Evolutionary conservation across 2,329 filamentous ascomycete species (phyloP).

Genomic region (Tolypocladium cylindrosporum): DNA sequence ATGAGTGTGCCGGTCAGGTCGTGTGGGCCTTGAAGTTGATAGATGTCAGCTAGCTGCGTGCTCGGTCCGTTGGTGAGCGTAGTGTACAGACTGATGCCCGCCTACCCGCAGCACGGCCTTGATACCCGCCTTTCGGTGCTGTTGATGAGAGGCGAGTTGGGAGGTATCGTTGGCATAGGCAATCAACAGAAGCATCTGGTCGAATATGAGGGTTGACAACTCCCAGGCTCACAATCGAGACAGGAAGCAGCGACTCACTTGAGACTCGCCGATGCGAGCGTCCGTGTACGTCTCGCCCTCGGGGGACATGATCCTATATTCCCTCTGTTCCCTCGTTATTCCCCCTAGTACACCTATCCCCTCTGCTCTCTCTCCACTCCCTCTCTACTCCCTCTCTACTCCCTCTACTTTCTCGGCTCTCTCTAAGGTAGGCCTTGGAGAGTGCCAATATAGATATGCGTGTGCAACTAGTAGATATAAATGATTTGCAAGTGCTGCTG

Average conservation of each 20-base stretch:
- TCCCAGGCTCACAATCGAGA: background rate
- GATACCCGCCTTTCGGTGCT: slow-evolving; percentile 4
- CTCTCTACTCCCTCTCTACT: too few relatives aligned
- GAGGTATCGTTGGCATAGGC: slow-evolving; percentile 4
- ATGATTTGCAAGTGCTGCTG: background rate
- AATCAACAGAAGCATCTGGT: slow-evolving; percentile 4
- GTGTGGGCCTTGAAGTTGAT: too few relatives aligned
- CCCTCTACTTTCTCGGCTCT: too few relatives aligned
- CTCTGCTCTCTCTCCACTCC: too few relatives aligned
- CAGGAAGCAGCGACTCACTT: background rate
- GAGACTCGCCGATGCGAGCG: slow-evolving; percentile 5
- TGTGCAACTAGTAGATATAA: background rate
- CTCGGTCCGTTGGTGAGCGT: too few relatives aligned
- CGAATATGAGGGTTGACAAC: background rate
- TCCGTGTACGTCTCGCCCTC: slow-evolving; percentile 2
- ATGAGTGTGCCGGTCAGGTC: too few relatives aligned
- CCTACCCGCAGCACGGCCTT: slow-evolving; percentile 7
- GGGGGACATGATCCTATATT: background rate
- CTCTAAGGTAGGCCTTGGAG: too few relatives aligned
- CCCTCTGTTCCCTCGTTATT: too few relatives aligned
- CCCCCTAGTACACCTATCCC: too few relatives aligned
- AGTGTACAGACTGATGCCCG: slow-evolving; percentile 3
- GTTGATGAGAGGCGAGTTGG: slow-evolving; percentile 5
- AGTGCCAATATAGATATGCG: too few relatives aligned
- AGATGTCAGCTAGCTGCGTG: too few relatives aligned